Evolutionary conservation across 2,329 filamentous ascomycete genomes (phyloP).

Genomic region (Cladophialophora yegresii): DNA sequence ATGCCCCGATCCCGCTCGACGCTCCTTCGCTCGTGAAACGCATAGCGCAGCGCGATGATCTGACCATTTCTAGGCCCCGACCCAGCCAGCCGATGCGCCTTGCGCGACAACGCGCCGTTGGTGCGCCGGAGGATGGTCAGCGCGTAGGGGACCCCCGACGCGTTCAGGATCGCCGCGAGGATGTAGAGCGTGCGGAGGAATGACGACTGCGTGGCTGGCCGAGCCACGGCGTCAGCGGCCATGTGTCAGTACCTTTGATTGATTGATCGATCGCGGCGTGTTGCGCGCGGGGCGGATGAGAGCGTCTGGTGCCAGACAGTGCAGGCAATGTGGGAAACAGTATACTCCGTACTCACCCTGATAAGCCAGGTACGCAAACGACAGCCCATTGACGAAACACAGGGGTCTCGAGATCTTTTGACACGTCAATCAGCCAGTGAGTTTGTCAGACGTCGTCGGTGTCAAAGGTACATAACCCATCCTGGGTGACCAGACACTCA

Average conservation of each 20-base stretch:
- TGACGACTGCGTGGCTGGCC: constrained; percentile 8
- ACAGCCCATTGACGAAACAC: constrained; percentile 25
- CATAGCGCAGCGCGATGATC: constrained; percentile 26
- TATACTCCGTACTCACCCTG: constrained; percentile 3
- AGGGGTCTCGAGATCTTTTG: constrained; percentile 27
- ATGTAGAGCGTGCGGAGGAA: constrained; percentile 24
- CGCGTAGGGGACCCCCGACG: constrained; percentile 30
- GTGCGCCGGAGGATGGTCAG: constrained; percentile 30
- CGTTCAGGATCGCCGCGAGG: constrained; percentile 21
- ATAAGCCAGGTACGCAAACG: constrained; percentile 29
- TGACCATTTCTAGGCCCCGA: constrained; percentile 5
- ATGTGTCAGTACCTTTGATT: background rate
- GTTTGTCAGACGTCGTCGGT: background rate
- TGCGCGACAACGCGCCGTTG: constrained; percentile 27
- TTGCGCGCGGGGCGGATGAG: background rate
- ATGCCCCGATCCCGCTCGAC: constrained; percentile 21
- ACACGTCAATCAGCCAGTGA: background rate
- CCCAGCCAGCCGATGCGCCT: constrained; percentile 23
- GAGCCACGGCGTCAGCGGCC: background rate
- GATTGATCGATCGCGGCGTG: background rate
- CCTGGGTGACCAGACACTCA: background rate
- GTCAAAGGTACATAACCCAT: background rate
- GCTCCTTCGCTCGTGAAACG: constrained; percentile 26
- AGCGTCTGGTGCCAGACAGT: background rate
- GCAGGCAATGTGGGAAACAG: background rate